These are phyloP conservation scores for Debaryomycetaceae sp. DNA, from an alignment of 1,139 yeast genomes.

Conservation along the genomic window DNA sequence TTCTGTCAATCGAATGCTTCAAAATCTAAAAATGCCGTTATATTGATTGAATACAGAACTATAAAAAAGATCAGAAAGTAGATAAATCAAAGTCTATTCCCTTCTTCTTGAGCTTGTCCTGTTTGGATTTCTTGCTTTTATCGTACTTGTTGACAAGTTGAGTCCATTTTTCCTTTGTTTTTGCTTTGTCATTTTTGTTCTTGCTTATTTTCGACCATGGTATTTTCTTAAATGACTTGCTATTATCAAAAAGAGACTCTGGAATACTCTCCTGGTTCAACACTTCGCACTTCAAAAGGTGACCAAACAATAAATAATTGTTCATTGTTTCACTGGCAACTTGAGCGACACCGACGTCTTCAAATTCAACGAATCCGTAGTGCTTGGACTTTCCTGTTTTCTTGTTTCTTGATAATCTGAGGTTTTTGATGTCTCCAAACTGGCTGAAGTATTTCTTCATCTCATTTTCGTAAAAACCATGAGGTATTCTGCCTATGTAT, in stretches of 20 bases:
- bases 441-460: slow-evolving; percentile 78
- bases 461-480: slow-evolving; percentile 86
- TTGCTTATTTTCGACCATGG: slow-evolving; percentile 61
- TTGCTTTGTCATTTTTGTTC: slow-evolving; percentile 54
- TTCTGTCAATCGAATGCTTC: no score
- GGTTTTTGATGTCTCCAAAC: slow-evolving; percentile 78
- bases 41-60: not conserved
- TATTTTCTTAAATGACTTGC: slow-evolving; percentile 55
- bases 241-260: slow-evolving; percentile 46
- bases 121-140: slow-evolving; percentile 39
- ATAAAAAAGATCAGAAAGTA: not conserved
- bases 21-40: not conserved
- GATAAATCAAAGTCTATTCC: slow-evolving; percentile 51
- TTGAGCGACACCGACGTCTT: slow-evolving; percentile 69
- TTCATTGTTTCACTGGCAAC: slow-evolving; percentile 95
- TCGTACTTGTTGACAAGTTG: slow-evolving; percentile 45
- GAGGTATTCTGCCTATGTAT: slow-evolving; percentile 89
- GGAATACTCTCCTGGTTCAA: slow-evolving; percentile 43
- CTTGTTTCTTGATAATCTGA: slow-evolving; percentile 83
- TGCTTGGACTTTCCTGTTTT: slow-evolving; percentile 91
- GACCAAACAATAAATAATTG: slow-evolving; percentile 86
- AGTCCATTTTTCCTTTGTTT: slow-evolving; percentile 58
- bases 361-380: slow-evolving; percentile 87
- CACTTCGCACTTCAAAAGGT: slow-evolving; percentile 66
- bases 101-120: slow-evolving; percentile 44